Percentiles rank a stretch among this genome's conserved stretches.
phyloP scores from a whole-genome alignment of 1,284 basidiomycete genomes.

The Apiotrichum akiyoshidainum region DNA sequence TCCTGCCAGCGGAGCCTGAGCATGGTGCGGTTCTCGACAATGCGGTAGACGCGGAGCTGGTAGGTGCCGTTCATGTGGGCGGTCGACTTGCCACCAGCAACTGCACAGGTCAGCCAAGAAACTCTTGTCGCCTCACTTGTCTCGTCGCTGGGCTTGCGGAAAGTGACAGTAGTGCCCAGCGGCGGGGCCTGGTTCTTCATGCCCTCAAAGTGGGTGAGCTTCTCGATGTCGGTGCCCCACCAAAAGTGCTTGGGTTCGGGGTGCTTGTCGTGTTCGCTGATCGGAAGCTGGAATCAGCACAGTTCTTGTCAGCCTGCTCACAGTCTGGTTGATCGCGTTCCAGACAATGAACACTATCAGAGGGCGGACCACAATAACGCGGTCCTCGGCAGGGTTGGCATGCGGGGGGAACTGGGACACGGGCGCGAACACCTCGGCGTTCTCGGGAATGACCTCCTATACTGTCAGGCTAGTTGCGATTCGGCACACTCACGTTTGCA shows the following conservation, averaged over 20 bases:
- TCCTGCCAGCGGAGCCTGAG: constrained; percentile 86
- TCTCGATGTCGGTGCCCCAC: constrained; percentile 62
- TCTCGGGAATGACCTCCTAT: constrained; percentile 27
- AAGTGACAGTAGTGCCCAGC: constrained; percentile 46
- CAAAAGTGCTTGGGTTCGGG: constrained; percentile 71
- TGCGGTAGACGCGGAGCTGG: constrained; percentile 59
- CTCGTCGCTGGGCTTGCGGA: constrained; percentile 25
- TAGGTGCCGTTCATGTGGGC: constrained; percentile 41
- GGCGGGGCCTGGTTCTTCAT: constrained; percentile 34
- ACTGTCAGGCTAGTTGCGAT: constrained; percentile 7
- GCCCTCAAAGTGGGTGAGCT: constrained; percentile 63
- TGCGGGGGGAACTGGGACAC: constrained; percentile 22
- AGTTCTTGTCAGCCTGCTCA: constrained; percentile 46
- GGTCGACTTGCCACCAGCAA: constrained; percentile 24
- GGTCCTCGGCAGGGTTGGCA: constrained; percentile 28
- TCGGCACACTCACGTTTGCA: constrained; percentile 22
- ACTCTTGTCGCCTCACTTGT: constrained; percentile 7
- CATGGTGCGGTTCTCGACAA: constrained; percentile 67
- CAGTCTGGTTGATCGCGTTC: constrained; percentile 83
- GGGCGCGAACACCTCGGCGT: constrained; percentile 37
- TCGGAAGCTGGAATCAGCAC: constrained; percentile 57
- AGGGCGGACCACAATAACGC: constrained; percentile 65
- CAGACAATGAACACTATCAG: constrained; percentile 77
- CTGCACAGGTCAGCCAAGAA: neutral
- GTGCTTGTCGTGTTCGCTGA: constrained; percentile 57